Conservation (phyloP, 352 stramenopile genomes). For the Phytophthora sojae region DNA sequence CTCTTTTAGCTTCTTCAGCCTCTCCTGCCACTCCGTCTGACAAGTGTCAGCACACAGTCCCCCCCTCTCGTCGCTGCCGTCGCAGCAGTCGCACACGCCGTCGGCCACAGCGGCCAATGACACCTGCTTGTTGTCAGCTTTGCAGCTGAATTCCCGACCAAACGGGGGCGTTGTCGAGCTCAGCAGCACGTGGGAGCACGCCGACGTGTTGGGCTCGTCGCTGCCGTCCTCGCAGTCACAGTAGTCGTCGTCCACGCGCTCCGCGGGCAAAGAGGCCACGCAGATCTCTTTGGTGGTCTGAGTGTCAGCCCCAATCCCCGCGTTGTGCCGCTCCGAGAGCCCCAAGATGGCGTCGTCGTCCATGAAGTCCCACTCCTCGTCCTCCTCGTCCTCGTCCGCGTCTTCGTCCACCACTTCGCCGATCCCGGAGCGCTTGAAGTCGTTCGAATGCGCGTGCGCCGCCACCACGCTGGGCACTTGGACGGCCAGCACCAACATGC, state of each 20-base stretch:
- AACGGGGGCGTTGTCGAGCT: conserved; percentile 10
- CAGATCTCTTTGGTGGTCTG: conserved; percentile 24
- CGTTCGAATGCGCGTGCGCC: background rate
- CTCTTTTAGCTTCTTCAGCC: conserved; percentile 28
- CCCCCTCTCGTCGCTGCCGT: conserved; percentile 93
- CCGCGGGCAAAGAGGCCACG: conserved; percentile 40
- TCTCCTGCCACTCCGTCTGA: conserved; percentile 19
- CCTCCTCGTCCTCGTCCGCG: conserved; percentile 55
- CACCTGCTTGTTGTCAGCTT: conserved; percentile 39
- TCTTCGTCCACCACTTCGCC: conserved; percentile 45
- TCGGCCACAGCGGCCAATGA: conserved; percentile 85
- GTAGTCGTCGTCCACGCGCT: conserved; percentile 92
- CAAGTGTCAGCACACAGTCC: conserved; percentile 59
- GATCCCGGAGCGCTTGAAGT: conserved; percentile 23
- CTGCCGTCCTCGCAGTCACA: conserved; percentile 93
- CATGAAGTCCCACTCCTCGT: conserved; percentile 75
- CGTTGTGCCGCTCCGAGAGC: conserved; percentile 15
- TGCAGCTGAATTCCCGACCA: conserved; percentile 48
- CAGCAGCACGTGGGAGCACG: conserved; percentile 60
- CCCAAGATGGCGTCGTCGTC: conserved; percentile 54
- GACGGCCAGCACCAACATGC: conserved; percentile 23
- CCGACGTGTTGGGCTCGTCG: conserved; percentile 91
- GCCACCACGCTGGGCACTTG: conserved; percentile 26
- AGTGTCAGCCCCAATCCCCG: background rate
- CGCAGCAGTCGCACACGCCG: conserved; percentile 98